These are phyloP conservation scores for Bretziella fagacearum DNA, from an alignment of 2,329 filamentous ascomycete genomes.

Conservation along the genomic window DNA sequence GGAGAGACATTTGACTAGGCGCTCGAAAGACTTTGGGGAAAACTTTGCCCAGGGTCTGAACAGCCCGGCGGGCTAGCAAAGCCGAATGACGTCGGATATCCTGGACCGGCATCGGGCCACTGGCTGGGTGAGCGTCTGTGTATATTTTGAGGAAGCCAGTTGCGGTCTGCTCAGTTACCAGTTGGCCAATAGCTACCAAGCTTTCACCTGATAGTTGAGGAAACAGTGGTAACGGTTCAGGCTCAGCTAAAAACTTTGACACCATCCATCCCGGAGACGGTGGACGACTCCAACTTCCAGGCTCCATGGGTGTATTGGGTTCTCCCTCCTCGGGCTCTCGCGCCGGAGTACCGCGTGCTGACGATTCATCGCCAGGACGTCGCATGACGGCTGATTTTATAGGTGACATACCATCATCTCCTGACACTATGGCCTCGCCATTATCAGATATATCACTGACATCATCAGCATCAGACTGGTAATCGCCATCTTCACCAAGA, in stretches of 20 bases:
- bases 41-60: slow-evolving; percentile 30
- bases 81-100: slow-evolving; percentile 22
- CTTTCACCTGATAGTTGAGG: slow-evolving; percentile 38
- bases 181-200: slow-evolving; percentile 49
- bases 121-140: slow-evolving; percentile 14
- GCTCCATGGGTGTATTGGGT: slow-evolving; percentile 31
- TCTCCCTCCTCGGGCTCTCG: slow-evolving; percentile 33
- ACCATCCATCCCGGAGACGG: slow-evolving; percentile 34
- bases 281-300: slow-evolving; percentile 31
- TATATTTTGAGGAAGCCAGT: slow-evolving; percentile 30
- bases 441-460: slow-evolving; percentile 39
- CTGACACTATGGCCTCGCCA: slow-evolving; percentile 33
- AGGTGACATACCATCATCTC: slow-evolving; percentile 33
- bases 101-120: neutral
- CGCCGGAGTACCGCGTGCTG: slow-evolving; percentile 34
- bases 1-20: slow-evolving; percentile 24
- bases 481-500: slow-evolving; percentile 19
- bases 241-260: slow-evolving; percentile 39
- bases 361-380: slow-evolving; percentile 33
- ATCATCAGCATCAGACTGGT: slow-evolving; percentile 29
- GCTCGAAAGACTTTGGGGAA: slow-evolving; percentile 29
- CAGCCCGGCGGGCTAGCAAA: slow-evolving; percentile 29
- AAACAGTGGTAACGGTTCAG: slow-evolving; percentile 34
- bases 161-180: slow-evolving; percentile 53
- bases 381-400: slow-evolving; percentile 27